These are phyloP conservation scores for Colletotrichum sansevieriae DNA, from an alignment of 2,329 filamentous ascomycete species.

Conservation along the genomic window DNA sequence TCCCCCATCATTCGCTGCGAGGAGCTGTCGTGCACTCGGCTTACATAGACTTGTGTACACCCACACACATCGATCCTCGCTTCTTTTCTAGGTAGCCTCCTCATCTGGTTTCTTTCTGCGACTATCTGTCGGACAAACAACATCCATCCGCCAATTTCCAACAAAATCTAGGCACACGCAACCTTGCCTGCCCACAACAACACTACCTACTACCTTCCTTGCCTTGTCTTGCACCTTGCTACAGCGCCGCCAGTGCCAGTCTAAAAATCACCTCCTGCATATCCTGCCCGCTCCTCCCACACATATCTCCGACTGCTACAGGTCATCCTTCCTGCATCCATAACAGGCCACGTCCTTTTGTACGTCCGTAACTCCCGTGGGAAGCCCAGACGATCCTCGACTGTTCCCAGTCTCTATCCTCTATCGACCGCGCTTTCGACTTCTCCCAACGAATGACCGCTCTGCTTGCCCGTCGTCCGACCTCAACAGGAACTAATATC, in stretches of 20 bases:
- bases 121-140: neutral
- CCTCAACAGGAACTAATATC: conserved; percentile 38
- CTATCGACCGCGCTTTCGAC: conserved; percentile 16
- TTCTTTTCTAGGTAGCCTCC: neutral
- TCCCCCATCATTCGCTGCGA: neutral
- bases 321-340: conserved; percentile 21
- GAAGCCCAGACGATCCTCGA: conserved; percentile 29
- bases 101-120: neutral
- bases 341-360: conserved; percentile 37
- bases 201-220: too few relatives aligned
- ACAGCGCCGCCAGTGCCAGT: neutral
- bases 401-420: conserved; percentile 29
- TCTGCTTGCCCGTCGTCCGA: conserved; percentile 15
- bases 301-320: conserved; percentile 7
- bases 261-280: conserved; percentile 35
- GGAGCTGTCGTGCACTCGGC: conserved; percentile 2
- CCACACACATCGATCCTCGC: conserved; percentile 7
- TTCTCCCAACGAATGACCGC: conserved; percentile 33
- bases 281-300: conserved; percentile 31
- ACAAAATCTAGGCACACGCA: neutral
- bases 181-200: neutral
- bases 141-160: neutral
- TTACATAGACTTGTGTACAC: conserved; percentile 33
- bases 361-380: conserved; percentile 42
- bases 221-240: too few relatives aligned